A percentile compares a stretch with the other conserved stretches of the same genome.
phyloP scores from a whole-genome alignment of 1,139 yeast genomes.

The Nakaseomyces nivariensis region DNA sequence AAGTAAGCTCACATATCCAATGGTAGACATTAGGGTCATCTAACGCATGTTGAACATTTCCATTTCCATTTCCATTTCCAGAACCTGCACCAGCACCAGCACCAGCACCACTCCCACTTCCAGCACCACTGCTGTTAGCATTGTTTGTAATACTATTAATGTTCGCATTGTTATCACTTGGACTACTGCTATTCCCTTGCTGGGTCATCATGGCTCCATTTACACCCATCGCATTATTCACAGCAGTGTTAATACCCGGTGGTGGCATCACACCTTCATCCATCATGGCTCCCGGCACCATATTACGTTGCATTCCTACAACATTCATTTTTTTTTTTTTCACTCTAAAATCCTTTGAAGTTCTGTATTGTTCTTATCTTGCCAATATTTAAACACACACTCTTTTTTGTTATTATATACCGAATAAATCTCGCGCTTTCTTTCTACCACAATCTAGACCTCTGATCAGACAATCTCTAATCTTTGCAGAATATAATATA shows the following conservation, averaged over 20 bases:
- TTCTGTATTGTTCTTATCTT: neutral
- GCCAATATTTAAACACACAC: neutral
- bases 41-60: constrained; percentile 41
- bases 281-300: constrained; percentile 2
- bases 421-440: neutral
- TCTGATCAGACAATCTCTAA: too few relatives aligned
- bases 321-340: neutral
- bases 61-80: constrained; percentile 5
- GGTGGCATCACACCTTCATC: constrained; percentile 1
- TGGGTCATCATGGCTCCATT: neutral
- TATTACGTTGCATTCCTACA: neutral
- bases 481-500: too few relatives aligned
- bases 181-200: too few relatives aligned
- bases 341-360: neutral
- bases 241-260: constrained; percentile 2
- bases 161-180: constrained; percentile 9
- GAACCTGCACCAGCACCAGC: constrained; percentile 8
- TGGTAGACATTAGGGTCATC: constrained; percentile 81
- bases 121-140: constrained; percentile 23
- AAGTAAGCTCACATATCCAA: constrained; percentile 83
- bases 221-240: neutral
- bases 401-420: neutral
- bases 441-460: too few relatives aligned
- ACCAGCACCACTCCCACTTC: constrained; percentile 28
- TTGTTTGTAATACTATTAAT: constrained; percentile 12